These are phyloP conservation scores for Penicillium sp. DNA, from an alignment of 2,329 filamentous ascomycete species.

Conservation along the genomic window DNA sequence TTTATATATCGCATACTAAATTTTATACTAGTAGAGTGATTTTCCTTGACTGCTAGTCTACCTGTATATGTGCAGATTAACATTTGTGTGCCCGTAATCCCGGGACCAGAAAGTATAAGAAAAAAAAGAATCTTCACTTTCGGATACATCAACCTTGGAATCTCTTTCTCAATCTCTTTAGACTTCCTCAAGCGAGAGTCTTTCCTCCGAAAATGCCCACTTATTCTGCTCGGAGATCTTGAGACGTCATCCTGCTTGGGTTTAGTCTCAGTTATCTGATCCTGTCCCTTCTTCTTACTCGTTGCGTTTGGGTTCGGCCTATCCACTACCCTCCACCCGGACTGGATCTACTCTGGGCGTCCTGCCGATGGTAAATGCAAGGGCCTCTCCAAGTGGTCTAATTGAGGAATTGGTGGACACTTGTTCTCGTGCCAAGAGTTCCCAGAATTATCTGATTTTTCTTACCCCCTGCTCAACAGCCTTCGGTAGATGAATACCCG, in stretches of 20 bases:
- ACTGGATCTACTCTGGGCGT: slow-evolving; percentile 11
- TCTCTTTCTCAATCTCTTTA: neutral
- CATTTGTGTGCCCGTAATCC: neutral
- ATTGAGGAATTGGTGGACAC: slow-evolving; percentile 3
- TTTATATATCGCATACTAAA: neutral
- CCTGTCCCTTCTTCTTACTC: slow-evolving; percentile 16
- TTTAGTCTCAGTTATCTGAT: slow-evolving; percentile 22
- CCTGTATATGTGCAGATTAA: no score
- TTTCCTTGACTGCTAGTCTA: neutral
- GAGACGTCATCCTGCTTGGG: slow-evolving; percentile 16
- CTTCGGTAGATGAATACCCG: neutral
- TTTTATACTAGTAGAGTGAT: neutral
- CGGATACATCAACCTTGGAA: neutral
- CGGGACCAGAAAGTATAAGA: neutral
- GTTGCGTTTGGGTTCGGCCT: slow-evolving; percentile 11
- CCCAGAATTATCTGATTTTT: slow-evolving; percentile 5
- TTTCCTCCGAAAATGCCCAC: slow-evolving; percentile 11
- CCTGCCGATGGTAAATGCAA: slow-evolving; percentile 8
- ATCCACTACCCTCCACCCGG: slow-evolving; percentile 21
- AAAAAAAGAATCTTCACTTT: neutral
- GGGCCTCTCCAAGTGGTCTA: slow-evolving; percentile 1
- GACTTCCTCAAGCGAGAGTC: neutral
- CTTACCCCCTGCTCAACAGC: neutral
- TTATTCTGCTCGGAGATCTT: slow-evolving; percentile 8
- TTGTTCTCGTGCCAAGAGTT: neutral